Base-by-base conservation (phyloP, 495 filamentous ascomycete genomes). In the Talaromyces adpressus region DNA sequence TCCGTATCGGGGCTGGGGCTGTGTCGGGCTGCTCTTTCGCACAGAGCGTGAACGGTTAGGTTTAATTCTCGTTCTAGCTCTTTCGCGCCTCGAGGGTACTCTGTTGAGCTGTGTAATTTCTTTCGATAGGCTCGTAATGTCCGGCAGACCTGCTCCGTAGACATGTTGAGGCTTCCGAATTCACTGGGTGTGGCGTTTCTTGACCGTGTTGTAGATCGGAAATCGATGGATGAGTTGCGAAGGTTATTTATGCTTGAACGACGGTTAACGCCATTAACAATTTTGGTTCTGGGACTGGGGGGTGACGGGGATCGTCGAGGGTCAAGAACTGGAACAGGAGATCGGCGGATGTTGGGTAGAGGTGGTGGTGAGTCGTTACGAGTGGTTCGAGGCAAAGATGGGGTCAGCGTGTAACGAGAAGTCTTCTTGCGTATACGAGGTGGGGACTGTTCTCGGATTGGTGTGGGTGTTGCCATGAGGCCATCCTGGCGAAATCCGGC, bases 21-120 rank as follows among this genome's bases (percentile, higher is more conserved):
- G 29, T 47, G 18, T 36, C 62, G 54, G 16, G 69, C 70, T 7
- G 66, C 61, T 22, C 74, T 76, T 36, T 89, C 84, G 23, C 84
- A 84, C 6, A 97, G 72, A 6, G 86, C 87, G 6, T 88, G 81
- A 1, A 86, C 82, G 0, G 92, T 95, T 25, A 92, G 81, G 2
- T 85, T 82, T 54, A 98, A 75, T 72, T 96, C 93, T 41, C 87
- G 83, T 63, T 94, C 90, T 6, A 96, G 78, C 68, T 95, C 90
- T 45, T 85, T 84, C 20, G 89, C 74, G 2, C 84, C 73, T 59
- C 91, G 88, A 12, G 85, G 76, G 30, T 82, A 81, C 45, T 92
- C 84, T 2, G 82, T 75, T 12, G 83, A 84, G 12, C 84, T 85
- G 23, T 84, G 74, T 7, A 97, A 82, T 69, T 91, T 91, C 75